Percentiles rank a stretch among this genome's conserved stretches.
These are phyloP conservation scores for Lathyrus aphaca DNA, from an alignment of 306 rosid species.

Conservation along the genomic window DNA sequence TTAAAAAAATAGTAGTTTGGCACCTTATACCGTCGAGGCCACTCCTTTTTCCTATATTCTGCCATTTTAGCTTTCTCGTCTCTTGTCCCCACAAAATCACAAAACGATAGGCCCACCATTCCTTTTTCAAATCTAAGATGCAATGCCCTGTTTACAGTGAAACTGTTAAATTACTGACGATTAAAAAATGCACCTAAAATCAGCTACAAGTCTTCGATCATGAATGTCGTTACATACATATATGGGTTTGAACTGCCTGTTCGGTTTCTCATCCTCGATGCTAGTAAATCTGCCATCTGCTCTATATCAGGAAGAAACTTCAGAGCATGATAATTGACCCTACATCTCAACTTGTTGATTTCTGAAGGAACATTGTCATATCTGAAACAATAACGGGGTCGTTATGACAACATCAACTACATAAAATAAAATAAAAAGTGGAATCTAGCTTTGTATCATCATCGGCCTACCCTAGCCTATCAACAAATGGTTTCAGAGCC, in stretches of 20 bases:
- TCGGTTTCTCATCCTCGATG: slow-evolving; percentile 98
- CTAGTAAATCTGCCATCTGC: slow-evolving; percentile 87
- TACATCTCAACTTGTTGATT: slow-evolving; percentile 96
- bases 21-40: slow-evolving; percentile 99
- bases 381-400: slow-evolving; percentile 55
- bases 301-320: slow-evolving; percentile 99
- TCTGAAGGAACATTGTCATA: slow-evolving; percentile 95
- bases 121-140: slow-evolving; percentile 99
- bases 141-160: slow-evolving; percentile 77
- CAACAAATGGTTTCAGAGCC: slow-evolving; percentile 99
- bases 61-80: slow-evolving; percentile 96
- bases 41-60: slow-evolving; percentile 87
- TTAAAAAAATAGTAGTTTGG: slow-evolving; percentile 33
- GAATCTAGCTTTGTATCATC: slow-evolving; percentile 28
- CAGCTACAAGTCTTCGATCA: slow-evolving; percentile 37
- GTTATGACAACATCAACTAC: slow-evolving; percentile 32
- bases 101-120: slow-evolving; percentile 97
- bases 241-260: slow-evolving; percentile 92
- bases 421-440: background rate
- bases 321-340: slow-evolving; percentile 98
- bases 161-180: slow-evolving; percentile 44
- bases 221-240: slow-evolving; percentile 64
- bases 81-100: slow-evolving; percentile 98
- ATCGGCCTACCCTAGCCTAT: slow-evolving; percentile 87
- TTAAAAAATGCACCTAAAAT: slow-evolving; percentile 15